phyloP scores from a whole-genome alignment of 1,284 basidiomycete species.

The Ceratobasidium papillatum region DNA sequence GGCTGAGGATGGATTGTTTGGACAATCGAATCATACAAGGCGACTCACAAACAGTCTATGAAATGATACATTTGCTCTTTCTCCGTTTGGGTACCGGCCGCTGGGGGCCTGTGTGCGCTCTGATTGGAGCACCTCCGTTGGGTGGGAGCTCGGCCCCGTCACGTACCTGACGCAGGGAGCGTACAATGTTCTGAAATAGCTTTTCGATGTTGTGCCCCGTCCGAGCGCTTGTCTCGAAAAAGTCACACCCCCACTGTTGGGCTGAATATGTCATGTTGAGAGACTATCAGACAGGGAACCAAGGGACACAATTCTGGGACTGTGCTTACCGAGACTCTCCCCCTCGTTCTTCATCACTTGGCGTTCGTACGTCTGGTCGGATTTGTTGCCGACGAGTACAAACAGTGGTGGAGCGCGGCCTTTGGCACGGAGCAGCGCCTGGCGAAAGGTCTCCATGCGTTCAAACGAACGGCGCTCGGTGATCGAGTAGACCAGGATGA shows the following conservation, averaged over 20 bases:
- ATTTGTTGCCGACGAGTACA: constrained; percentile 43
- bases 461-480: constrained; percentile 42
- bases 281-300: constrained; percentile 16
- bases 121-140: constrained; percentile 28
- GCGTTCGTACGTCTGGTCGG: constrained; percentile 40
- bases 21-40: background rate
- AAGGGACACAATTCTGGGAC: background rate
- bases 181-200: constrained; percentile 30
- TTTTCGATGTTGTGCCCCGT: constrained; percentile 41
- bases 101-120: background rate
- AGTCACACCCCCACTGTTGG: constrained; percentile 38
- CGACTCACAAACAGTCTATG: constrained; percentile 24
- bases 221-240: constrained; percentile 40
- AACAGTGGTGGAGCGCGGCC: constrained; percentile 18
- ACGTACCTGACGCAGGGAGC: constrained; percentile 32
- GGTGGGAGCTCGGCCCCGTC: constrained; percentile 36
- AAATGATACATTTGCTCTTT: constrained; percentile 35
- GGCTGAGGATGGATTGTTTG: constrained; percentile 11
- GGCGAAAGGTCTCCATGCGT: constrained; percentile 31
- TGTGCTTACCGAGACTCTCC: constrained; percentile 17
- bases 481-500: constrained; percentile 43
- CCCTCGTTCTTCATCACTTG: constrained; percentile 39
- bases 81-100: constrained; percentile 8
- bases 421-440: constrained; percentile 40
- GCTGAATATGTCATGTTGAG: constrained; percentile 21